These are phyloP conservation scores for Termitomyces sp. DNA, from an alignment of 768 basidiomycete genomes.

Conservation along the genomic window DNA sequence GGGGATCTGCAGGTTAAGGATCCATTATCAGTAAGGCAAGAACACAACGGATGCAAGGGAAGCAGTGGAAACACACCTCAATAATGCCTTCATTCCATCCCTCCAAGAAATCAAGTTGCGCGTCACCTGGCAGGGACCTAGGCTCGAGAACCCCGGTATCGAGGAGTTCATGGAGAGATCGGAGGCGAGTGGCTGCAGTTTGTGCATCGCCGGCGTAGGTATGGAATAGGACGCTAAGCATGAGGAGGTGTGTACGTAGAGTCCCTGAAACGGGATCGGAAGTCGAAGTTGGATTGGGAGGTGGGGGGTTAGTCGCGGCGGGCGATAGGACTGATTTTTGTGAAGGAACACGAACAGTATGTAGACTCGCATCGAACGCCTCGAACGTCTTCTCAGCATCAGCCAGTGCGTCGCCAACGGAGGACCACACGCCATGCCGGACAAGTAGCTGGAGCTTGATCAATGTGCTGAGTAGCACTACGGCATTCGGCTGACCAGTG, in stretches of 20 bases:
- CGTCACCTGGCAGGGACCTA: neutral
- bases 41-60: neutral
- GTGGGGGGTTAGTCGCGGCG: neutral
- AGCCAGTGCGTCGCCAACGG: constrained; percentile 42
- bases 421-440: constrained; percentile 48
- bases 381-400: constrained; percentile 34
- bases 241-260: constrained; percentile 51
- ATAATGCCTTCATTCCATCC: constrained; percentile 31
- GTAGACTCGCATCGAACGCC: neutral
- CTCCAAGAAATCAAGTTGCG: neutral
- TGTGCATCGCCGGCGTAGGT: constrained; percentile 53
- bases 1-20: constrained; percentile 21
- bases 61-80: constrained; percentile 17
- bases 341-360: neutral
- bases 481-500: constrained; percentile 29
- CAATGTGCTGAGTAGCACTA: constrained; percentile 48
- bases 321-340: neutral
- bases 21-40: constrained; percentile 13
- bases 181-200: constrained; percentile 45
- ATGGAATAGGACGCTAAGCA: constrained; percentile 56
- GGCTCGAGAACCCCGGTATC: constrained; percentile 48
- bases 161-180: constrained; percentile 59
- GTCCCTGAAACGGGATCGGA: constrained; percentile 9
- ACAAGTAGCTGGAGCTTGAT: constrained; percentile 55
- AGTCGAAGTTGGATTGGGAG: neutral